Evolutionary conservation across 176 grass and related monocot species (phyloP).

Genomic region (Coix lacrymajobi): DNA sequence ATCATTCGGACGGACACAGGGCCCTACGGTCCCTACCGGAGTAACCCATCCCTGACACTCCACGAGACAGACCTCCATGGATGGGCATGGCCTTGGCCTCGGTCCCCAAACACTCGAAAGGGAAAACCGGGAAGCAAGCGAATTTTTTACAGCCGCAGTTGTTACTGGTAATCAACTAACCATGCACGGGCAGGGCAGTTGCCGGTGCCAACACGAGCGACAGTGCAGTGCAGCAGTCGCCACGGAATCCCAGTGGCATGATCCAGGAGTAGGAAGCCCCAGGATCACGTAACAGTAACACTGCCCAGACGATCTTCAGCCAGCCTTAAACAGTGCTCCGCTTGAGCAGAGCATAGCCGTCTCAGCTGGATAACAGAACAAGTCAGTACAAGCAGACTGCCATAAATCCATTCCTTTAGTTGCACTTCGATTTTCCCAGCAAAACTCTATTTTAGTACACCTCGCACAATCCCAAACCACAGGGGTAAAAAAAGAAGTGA

Average conservation of each 20-base stretch:
- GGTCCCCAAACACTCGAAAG: background rate
- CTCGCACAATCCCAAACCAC: constrained; percentile 31
- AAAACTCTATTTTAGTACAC: constrained; percentile 28
- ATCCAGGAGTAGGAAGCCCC: background rate
- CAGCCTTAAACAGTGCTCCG: background rate
- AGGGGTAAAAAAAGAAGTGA: background rate
- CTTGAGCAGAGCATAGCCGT: background rate
- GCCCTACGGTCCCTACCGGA: background rate
- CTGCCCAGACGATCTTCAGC: constrained; percentile 3
- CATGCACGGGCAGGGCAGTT: background rate
- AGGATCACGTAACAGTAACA: background rate
- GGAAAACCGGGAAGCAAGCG: background rate
- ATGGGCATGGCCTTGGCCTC: background rate
- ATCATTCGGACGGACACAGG: background rate
- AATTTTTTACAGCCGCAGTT: background rate
- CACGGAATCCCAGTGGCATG: background rate
- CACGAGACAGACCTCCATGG: background rate
- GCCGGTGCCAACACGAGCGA: background rate
- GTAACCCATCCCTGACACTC: background rate
- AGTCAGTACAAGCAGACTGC: background rate
- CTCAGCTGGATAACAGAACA: constrained; percentile 6
- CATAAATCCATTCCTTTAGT: background rate
- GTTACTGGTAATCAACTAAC: background rate
- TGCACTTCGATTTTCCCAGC: background rate
- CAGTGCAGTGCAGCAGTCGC: background rate